A percentile compares a stretch with the other conserved stretches of the same genome.
Conservation (phyloP, 1,284 basidiomycete species). For the Limonomyces culmigenus region DNA sequence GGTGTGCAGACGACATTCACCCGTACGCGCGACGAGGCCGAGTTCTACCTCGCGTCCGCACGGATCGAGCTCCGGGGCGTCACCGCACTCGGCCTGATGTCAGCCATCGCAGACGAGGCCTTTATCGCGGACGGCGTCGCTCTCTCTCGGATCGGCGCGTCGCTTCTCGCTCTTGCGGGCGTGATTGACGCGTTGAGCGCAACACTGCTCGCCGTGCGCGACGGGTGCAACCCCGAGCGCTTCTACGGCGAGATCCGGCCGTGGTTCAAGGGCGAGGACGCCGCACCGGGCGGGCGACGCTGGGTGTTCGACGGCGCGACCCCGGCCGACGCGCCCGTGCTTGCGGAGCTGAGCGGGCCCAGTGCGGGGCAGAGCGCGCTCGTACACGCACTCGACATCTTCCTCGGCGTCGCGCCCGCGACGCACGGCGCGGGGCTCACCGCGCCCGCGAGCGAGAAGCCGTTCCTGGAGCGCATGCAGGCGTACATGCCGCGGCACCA, state of each 20-base stretch:
- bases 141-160: conserved; percentile 52
- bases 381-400: conserved; percentile 80
- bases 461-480: conserved; percentile 75
- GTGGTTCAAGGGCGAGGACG: conserved; percentile 84
- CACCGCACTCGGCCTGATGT: conserved; percentile 75
- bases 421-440: conserved; percentile 10
- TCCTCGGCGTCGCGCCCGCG: conserved; percentile 48
- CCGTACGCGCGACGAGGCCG: conserved; percentile 67
- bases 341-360: conserved; percentile 66
- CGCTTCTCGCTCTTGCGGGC: conserved; percentile 47
- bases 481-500: conserved; percentile 87
- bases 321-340: conserved; percentile 29
- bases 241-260: conserved; percentile 83
- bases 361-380: conserved; percentile 85
- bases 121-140: conserved; percentile 80
- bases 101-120: conserved; percentile 77
- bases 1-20: conserved; percentile 58
- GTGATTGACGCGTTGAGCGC: conserved; percentile 51
- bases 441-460: conserved; percentile 2
- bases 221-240: conserved; percentile 60
- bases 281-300: conserved; percentile 32
- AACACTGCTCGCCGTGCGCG: conserved; percentile 48
- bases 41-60: conserved; percentile 81
- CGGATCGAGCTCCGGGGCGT: conserved; percentile 90
- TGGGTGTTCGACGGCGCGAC: conserved; percentile 79